A percentile compares a stretch with the other conserved stretches of the same genome.
Evolutionary conservation across 1,284 basidiomycete genomes (phyloP).

Genomic region (Pseudozyma pruni): DNA sequence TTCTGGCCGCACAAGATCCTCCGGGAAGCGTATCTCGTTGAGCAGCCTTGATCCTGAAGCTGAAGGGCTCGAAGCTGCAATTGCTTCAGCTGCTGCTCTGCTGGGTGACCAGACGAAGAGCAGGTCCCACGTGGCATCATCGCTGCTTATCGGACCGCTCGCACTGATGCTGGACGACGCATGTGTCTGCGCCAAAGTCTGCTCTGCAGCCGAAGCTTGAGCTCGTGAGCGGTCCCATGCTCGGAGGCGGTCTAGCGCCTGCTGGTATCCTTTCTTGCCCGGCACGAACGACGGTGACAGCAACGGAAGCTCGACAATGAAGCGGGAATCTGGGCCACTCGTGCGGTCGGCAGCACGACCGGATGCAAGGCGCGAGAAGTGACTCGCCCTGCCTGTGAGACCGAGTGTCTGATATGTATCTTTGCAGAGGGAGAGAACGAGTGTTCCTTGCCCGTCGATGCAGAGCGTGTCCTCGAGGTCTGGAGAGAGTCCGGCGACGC

Average conservation of each 20-base stretch:
- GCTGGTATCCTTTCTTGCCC: constrained; percentile 60
- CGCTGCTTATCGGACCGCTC: constrained; percentile 6
- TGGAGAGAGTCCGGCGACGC: constrained; percentile 28
- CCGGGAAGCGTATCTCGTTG: constrained; percentile 37
- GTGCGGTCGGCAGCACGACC: constrained; percentile 62
- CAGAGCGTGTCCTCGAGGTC: constrained; percentile 57
- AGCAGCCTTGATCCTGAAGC: background rate
- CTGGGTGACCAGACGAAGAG: constrained; percentile 44
- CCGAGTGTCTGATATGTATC: constrained; percentile 66
- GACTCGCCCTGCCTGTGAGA: constrained; percentile 58
- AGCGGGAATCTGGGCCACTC: constrained; percentile 55
- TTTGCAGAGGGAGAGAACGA: constrained; percentile 60
- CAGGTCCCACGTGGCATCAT: constrained; percentile 49
- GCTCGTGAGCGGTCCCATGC: constrained; percentile 54
- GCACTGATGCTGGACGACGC: constrained; percentile 16
- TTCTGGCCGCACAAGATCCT: constrained; percentile 20
- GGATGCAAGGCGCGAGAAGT: constrained; percentile 52
- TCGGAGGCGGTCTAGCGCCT: constrained; percentile 45
- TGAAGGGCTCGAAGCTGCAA: background rate
- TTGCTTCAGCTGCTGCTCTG: constrained; percentile 1
- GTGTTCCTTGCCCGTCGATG: constrained; percentile 61
- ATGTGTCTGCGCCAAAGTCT: constrained; percentile 22
- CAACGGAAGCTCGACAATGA: constrained; percentile 58
- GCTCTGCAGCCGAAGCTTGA: constrained; percentile 5
- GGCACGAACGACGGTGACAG: constrained; percentile 60